Base-by-base conservation (phyloP, 495 filamentous ascomycete species). In the Xylaria palmicola region DNA sequence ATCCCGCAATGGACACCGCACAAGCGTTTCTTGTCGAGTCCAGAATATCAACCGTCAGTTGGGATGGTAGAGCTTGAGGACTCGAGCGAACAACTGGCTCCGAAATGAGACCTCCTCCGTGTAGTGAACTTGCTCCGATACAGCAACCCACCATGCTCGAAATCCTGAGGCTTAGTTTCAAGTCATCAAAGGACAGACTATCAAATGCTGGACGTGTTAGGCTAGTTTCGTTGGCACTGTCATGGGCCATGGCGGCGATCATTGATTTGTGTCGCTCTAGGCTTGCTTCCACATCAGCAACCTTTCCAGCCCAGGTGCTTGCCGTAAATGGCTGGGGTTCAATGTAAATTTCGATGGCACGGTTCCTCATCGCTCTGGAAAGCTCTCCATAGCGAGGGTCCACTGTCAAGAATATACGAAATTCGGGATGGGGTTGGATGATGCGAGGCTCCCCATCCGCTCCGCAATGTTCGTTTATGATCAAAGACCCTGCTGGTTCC, bases 291-390 rank as follows among this genome's bases (percentile, higher is more conserved):
- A 82, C 67, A n/a, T 76, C 74, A 17, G 73, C 53, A 36, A 79
- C 66, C 36, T 59, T 59, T 7, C 66, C 66, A n/a, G 64, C 39
- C 63, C 62, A 65, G 26, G 37, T 27, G 22, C 44, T 65, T 4
- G 53, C 40, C 7, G 15, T 57, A 2, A 62, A 70, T 3, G 59
- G 65, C 0, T 71, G 52, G 9, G 59, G 66, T 22, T 83, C 81
- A 58, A 99, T 79, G 64, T 86, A 96, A 6, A 99, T 87, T 73
- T 99, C 95, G 51, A 97, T 81, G 57, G 91, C 90, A 68, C 95
- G 84, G 72, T 99, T 99, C 54, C 95, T 83, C 95, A 99, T 98
- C 3, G 95, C 95, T 57, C 93, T 83, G 7, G 95, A 98, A 24
- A 99, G 80, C 69, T 99, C 95, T 9, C 95, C 95, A 73, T 96